Evolutionary conservation across 2,329 filamentous ascomycete genomes (phyloP), one percentile per base, ranked within the genome.

Genomic region (Mycocentrospora acerina): DNA sequence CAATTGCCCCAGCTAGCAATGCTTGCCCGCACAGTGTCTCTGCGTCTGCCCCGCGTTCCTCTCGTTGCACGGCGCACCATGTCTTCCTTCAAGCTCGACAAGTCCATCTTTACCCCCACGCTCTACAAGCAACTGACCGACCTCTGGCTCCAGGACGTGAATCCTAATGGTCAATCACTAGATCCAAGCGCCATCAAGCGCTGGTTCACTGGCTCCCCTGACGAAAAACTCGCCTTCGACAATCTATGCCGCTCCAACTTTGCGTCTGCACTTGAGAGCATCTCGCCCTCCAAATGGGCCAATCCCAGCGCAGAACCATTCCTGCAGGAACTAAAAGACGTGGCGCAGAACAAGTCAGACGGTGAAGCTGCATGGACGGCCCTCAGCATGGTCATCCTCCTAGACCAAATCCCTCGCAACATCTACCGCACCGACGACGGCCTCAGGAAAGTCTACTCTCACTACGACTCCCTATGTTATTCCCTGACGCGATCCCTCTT

Each of bases 331-430:
- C 44, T 73, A 12, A 32, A 48, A 7, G 38, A 50, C 11, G 45
- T 53, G 3, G 45, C 44, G 22, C 30, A 43, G 29, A 57, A 54
- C n/a, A 35, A 46, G 7, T 47, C 61, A 15, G 53, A 53, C 10
- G 46, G 50, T 29, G 42, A 55, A 22, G 58, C 47, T 2, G 66
- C 64, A 1, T 63, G 66, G 32, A 66, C 62, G 4, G 57, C 71
- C 10, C 64, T 85, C 2, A 70, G 72, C 29, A 57, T 84, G 0
- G 52, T 81, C 4, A 50, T 85, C 2, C 69, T 85, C 2, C 71
- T 85, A 2, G 82, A 85, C 46, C 82, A 85, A 54, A 70, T 85
- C 28, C 71, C 81, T 0, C 75, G 82, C 2, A 84, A 85, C 55
- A 71, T 79, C 46, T 81, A 77, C 63, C 79, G 82, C 11, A 73